These are phyloP conservation scores for Nitzschia putrida DNA, from an alignment of 108 stramenopile genomes.

Conservation along the genomic window DNA sequence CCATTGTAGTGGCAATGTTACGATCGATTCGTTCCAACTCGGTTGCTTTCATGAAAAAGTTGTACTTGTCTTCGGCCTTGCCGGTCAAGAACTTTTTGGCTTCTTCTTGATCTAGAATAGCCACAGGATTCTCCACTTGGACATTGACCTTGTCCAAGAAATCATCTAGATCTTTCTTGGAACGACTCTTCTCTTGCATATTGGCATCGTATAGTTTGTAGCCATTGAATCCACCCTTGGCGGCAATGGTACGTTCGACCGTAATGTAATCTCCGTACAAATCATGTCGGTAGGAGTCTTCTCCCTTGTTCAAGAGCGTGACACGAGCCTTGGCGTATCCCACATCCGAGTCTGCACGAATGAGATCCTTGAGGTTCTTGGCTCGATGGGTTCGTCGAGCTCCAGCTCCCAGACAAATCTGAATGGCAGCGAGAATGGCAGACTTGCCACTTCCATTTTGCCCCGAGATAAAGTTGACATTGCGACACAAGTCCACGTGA, in stretches of 20 bases:
- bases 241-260: conserved; percentile 80
- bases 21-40: conserved; percentile 83
- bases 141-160: conserved; percentile 90
- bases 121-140: conserved; percentile 96
- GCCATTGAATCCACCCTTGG: conserved; percentile 73
- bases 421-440: conserved; percentile 93
- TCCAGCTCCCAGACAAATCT: conserved; percentile 94
- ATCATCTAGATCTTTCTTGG: conserved; percentile 82
- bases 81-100: conserved; percentile 97
- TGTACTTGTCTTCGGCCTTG: conserved; percentile 88
- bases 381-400: conserved; percentile 88
- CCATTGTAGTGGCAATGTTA: conserved; percentile 51
- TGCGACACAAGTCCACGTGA: conserved; percentile 65
- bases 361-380: conserved; percentile 79
- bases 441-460: conserved; percentile 93
- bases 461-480: conserved; percentile 96
- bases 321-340: conserved; percentile 80
- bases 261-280: conserved; percentile 89
- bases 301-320: conserved; percentile 85
- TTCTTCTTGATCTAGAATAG: conserved; percentile 96
- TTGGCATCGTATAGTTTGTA: conserved; percentile 71
- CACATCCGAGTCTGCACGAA: conserved; percentile 76
- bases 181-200: conserved; percentile 50
- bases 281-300: conserved; percentile 85
- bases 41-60: conserved; percentile 95